Evolutionary conservation across 164 flowering plant genomes (phyloP), one percentile per base, ranked within the genome.

Genomic region (Liquidambar formosana): DNA sequence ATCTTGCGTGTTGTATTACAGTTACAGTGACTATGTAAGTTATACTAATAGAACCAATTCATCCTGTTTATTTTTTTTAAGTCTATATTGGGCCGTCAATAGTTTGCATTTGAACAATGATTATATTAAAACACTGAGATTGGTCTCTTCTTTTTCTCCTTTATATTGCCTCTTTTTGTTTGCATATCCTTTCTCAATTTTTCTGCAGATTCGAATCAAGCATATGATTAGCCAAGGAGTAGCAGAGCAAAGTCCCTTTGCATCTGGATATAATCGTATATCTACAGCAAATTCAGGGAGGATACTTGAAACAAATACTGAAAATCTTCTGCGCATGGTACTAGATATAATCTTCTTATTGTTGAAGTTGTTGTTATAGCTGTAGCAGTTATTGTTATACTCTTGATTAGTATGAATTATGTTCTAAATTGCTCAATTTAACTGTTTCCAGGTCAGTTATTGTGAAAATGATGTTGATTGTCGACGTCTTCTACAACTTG

Each of bases 391-490:
- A 13, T 52, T 64, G 28, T 53, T 49, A 45, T 21, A 9, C 22
- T 25, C 16, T 5, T 57, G n/a, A 61, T 56, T 71, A 15, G 51
- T 59, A 27, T 43, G 8, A 21, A 66, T 56, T 41, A 45, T 70
- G 9, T 47, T 6, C 46, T 71, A 38, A 69, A 38, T 22, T 64
- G 52, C 14, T 28, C 28, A 43, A 54, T 44, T 65, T 5, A 54
- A 52, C 21, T 57, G 2, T 75, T 77, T 71, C 65, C 91, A 93
- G 97, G 98, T 96, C 65, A 84, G 96, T 81, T 96, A 96, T 77
- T 91, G 90, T 79, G 99, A 96, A 81, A 93, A 96, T 78, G 94
- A 88, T 73, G 97, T 88, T 57, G 99, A 96, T 69, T 96, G 99
- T 63, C 85, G 99, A 57, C 96, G 98, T 66, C 82, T 89, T 52